These are phyloP conservation scores for Phytophthora agathidicida DNA, from an alignment of 352 stramenopile genomes.

Conservation along the genomic window DNA sequence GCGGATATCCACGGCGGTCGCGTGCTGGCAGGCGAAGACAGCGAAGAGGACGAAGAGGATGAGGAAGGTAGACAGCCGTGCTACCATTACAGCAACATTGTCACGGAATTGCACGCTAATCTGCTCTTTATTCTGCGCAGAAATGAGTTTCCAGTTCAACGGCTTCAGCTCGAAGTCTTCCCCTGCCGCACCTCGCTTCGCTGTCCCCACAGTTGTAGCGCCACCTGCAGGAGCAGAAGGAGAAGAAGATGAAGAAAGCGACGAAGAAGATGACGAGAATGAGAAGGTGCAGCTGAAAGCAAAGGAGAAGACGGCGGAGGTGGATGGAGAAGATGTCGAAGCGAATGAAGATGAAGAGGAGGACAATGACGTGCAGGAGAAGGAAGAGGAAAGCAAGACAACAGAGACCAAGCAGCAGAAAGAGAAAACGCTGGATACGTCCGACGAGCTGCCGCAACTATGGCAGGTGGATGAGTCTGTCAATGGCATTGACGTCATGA, in stretches of 20 bases:
- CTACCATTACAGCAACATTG: not conserved
- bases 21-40: constrained; percentile 80
- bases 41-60: constrained; percentile 79
- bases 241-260: constrained; percentile 39
- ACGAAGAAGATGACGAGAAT: constrained; percentile 40
- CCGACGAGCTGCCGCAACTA: constrained; percentile 25
- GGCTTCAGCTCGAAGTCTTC: constrained; percentile 36
- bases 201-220: constrained; percentile 28
- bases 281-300: constrained; percentile 4
- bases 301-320: not conserved
- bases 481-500: constrained; percentile 65
- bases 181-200: constrained; percentile 33
- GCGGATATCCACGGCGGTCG: constrained; percentile 62
- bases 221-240: constrained; percentile 15
- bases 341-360: constrained; percentile 23
- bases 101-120: not conserved
- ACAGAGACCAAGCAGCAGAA: constrained; percentile 4
- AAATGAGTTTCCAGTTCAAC: constrained; percentile 62
- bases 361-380: not conserved
- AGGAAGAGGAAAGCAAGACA: constrained; percentile 19
- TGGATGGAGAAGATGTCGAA: constrained; percentile 20
- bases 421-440: not conserved
- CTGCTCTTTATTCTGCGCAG: constrained; percentile 3
- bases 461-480: constrained; percentile 50
- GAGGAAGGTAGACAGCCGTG: constrained; percentile 37